These are phyloP conservation scores for Neonectria neomacrospora DNA, from an alignment of 2,329 filamentous ascomycete species.

Conservation along the genomic window DNA sequence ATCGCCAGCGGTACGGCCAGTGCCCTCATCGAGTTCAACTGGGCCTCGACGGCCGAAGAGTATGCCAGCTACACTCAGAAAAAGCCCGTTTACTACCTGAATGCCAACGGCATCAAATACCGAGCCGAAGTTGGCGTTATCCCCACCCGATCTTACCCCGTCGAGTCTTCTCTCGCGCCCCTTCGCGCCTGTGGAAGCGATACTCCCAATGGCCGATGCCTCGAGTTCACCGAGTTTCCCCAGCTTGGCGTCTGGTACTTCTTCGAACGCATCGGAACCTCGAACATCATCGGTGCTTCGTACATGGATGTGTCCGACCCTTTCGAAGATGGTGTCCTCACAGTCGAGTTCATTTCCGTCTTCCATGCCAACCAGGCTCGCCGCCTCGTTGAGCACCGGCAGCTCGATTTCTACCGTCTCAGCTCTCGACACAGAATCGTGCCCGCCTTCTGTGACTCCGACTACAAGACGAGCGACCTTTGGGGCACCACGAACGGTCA, in stretches of 20 bases:
- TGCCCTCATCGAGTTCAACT: conserved; percentile 37
- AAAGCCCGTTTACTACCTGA: not conserved
- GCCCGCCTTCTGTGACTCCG: not conserved
- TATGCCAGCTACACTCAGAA: not conserved
- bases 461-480: not conserved
- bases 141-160: accelerated
- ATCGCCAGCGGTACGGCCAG: not conserved
- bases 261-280: conserved; percentile 23
- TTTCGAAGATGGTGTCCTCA: conserved; percentile 14
- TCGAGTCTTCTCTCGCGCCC: not conserved
- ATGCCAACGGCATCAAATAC: conserved; percentile 2
- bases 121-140: not conserved
- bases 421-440: not conserved
- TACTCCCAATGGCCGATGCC: conserved; percentile 19
- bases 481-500: not conserved
- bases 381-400: not conserved
- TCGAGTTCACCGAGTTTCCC: conserved; percentile 37
- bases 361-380: conserved; percentile 19
- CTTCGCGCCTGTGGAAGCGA: not conserved
- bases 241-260: conserved; percentile 35
- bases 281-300: conserved; percentile 20
- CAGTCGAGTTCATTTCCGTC: conserved; percentile 35
- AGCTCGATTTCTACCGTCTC: conserved; percentile 1
- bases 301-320: not conserved
- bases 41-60: not conserved